Base-by-base conservation (phyloP, 306 rosid genomes). In the Elaeagnus macrophylla region DNA sequence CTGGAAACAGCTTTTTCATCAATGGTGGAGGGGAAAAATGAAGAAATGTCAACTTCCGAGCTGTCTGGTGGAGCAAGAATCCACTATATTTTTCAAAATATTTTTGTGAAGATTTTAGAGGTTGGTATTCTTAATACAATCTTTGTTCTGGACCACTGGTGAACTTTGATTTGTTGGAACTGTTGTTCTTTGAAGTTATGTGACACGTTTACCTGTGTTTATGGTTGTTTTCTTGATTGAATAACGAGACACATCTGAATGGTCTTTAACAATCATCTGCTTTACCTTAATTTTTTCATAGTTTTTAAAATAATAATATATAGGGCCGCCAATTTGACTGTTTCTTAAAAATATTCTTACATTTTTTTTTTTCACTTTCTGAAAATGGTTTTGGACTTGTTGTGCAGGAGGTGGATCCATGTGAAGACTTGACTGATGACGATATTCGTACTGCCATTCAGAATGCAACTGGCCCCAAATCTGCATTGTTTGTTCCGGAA, bases 341-440 rank as follows among this genome's bases (percentile, higher is more conserved):
- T 13, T 42, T 9, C 13, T 42, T 10, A 13, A 42, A 13, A 42
- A 5, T 7, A 3, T 42, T 42, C 46, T 42, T 9, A 42, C 4
- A 25, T 25, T 25, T 25, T 25, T 25, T 25, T 25, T 25, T 25
- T 25, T 3, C 32, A 25, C 2, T 25, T 25, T 25, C 32, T 25
- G 32, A 25, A 25, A 25, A 25, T 25, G 32, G 32, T 25, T 2
- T 3, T 25, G 32, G 32, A 46, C 62, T 48, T 72, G 9, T 44
- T 76, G 20, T 70, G 79, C 69, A 93, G 99, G 99, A 87, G 78
- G 99, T 93, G 67, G 99, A 93, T 84, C 99, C 99, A n/a, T 93
- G 99, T 53, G 95, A 87, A 81, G 94, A 79, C 65, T 81, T 93
- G 74, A 87, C 96, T 70, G 99, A 93, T 80, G 96, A 87, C 53